These are phyloP conservation scores for Metarhizium guizhouense DNA, from an alignment of 2,329 filamentous ascomycete genomes.

Conservation along the genomic window DNA sequence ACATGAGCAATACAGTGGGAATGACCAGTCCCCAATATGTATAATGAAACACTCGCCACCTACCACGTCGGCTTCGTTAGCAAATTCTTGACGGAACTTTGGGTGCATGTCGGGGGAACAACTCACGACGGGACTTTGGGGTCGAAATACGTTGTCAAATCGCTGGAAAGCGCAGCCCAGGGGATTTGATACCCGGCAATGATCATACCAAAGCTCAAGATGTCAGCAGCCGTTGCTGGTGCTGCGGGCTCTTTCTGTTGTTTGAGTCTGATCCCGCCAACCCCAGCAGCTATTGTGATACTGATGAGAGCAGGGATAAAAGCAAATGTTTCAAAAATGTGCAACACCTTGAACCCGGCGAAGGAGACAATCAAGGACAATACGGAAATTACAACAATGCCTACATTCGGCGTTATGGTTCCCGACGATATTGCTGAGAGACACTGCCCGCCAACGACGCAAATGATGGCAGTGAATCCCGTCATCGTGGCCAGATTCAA, in stretches of 20 bases:
- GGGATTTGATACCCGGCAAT: conserved; percentile 56
- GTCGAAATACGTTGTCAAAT: conserved; percentile 53
- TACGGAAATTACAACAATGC: conserved; percentile 52
- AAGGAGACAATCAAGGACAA: conserved; percentile 52
- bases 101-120: neutral
- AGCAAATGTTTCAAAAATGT: conserved; percentile 49
- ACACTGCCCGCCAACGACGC: conserved; percentile 51
- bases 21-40: conserved; percentile 45
- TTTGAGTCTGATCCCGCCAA: conserved; percentile 39
- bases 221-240: conserved; percentile 32
- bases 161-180: conserved; percentile 49
- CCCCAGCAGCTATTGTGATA: conserved; percentile 45
- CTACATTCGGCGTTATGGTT: conserved; percentile 40
- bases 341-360: conserved; percentile 48
- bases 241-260: conserved; percentile 34
- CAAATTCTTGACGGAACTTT: neutral
- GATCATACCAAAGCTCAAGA: conserved; percentile 51
- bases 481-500: conserved; percentile 54
- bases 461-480: conserved; percentile 55
- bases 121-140: conserved; percentile 43
- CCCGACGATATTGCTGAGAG: conserved; percentile 43
- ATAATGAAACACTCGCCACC: conserved; percentile 42
- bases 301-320: conserved; percentile 47
- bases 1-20: conserved; percentile 51
- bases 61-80: conserved; percentile 9